A percentile compares a stretch with the other conserved stretches of the same genome.
Conservation (phyloP, 31 red algal species). For the Odonthalia washingtoniensis region DNA sequence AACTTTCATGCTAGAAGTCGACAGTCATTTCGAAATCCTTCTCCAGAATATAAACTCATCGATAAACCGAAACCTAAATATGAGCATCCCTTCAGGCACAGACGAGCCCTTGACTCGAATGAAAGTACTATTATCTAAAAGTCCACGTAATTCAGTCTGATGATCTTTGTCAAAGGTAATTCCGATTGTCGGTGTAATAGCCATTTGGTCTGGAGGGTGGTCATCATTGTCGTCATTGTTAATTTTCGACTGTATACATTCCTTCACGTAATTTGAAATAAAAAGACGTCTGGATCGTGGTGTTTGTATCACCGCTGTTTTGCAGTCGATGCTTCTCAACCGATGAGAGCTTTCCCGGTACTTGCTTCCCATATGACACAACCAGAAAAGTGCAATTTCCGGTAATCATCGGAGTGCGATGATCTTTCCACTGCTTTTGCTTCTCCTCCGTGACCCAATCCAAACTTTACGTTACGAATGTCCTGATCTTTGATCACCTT, state of each 20-base stretch:
- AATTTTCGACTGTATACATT: neutral
- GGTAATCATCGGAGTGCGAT: neutral
- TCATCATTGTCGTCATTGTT: neutral
- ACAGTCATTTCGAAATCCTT: constrained; percentile 8
- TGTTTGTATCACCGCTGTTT: constrained; percentile 5
- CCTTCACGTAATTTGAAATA: neutral
- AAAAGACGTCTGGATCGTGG: neutral
- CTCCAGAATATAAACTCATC: neutral
- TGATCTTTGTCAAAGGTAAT: neutral
- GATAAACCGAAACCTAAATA: constrained; percentile 24
- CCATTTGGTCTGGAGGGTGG: neutral
- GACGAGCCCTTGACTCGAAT: neutral
- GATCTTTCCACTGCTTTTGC: neutral
- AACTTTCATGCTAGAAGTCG: constrained; percentile 52
- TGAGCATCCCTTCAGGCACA: neutral
- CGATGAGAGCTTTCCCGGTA: neutral
- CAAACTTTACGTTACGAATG: too few species aligned
- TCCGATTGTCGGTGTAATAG: neutral
- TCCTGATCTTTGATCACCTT: too few species aligned
- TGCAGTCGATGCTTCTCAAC: too few species aligned
- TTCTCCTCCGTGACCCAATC: too few species aligned
- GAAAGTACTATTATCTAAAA: constrained; percentile 42
- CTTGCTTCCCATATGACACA: neutral
- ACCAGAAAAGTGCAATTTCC: neutral
- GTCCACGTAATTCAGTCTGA: constrained; percentile 11